These are phyloP conservation scores for Sordaria brevicollis DNA, from an alignment of 495 filamentous ascomycete genomes.

Conservation along the genomic window DNA sequence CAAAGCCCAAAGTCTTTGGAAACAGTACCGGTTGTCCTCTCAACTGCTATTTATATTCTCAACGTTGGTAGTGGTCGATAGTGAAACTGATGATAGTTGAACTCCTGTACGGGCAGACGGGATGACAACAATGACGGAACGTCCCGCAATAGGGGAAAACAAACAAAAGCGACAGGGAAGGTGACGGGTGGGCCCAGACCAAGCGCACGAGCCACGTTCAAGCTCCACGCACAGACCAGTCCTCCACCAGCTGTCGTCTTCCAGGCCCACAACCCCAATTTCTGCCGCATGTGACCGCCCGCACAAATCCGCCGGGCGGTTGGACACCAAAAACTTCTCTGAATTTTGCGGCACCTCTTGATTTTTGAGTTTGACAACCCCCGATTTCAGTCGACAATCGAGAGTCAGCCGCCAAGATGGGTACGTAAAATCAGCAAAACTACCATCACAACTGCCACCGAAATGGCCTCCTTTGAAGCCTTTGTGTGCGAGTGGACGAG, in stretches of 20 bases:
- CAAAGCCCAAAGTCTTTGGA: not conserved
- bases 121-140: not conserved
- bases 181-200: not conserved
- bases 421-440: slow-evolving; percentile 28
- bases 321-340: slow-evolving; percentile 8
- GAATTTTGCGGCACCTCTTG: slow-evolving; percentile 7
- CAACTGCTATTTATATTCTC: not conserved
- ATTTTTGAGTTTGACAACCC: slow-evolving; percentile 21
- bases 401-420: slow-evolving; percentile 38
- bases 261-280: not conserved
- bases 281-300: not conserved
- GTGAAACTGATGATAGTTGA: not conserved
- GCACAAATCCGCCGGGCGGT: not conserved
- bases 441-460: not conserved
- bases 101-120: not conserved
- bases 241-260: not conserved
- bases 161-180: not conserved
- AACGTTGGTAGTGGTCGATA: not conserved
- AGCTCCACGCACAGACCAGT: not conserved
- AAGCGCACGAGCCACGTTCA: not conserved
- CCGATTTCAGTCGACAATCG: slow-evolving; percentile 28
- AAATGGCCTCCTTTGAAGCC: slow-evolving; percentile 18
- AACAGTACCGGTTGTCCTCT: not conserved
- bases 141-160: not conserved
- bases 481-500: slow-evolving; percentile 37